Conservation (phyloP, 345 rosid species). For the Eucalyptus victrix region DNA sequence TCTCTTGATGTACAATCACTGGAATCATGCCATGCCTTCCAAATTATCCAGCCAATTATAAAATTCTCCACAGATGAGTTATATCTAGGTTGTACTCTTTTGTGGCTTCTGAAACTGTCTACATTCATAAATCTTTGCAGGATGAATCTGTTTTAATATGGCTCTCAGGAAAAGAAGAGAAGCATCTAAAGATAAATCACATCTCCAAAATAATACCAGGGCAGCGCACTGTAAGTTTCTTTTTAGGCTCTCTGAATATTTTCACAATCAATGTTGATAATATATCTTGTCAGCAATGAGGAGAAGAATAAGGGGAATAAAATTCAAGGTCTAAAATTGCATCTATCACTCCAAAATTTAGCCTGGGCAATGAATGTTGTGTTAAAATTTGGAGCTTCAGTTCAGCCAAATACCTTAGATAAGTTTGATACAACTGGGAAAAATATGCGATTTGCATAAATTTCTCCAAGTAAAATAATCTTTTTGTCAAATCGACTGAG, state of each 20-base stretch:
- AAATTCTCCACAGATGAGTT: background rate
- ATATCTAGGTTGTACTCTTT: background rate
- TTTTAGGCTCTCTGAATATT: background rate
- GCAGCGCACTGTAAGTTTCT: slow-evolving; percentile 65
- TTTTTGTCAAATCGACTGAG: background rate
- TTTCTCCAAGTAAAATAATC: background rate
- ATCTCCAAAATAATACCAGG: slow-evolving; percentile 69
- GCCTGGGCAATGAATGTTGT: background rate
- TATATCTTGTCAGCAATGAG: background rate
- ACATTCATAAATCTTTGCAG: slow-evolving; percentile 9
- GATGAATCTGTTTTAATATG: slow-evolving; percentile 71
- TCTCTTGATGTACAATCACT: background rate
- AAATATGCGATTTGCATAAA: background rate
- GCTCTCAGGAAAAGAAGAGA: slow-evolving; percentile 72
- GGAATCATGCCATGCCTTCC: background rate
- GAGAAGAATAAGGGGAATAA: background rate
- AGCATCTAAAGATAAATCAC: slow-evolving; percentile 55
- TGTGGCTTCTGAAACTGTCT: background rate
- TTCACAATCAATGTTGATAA: background rate
- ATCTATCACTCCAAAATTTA: background rate
- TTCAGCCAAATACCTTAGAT: background rate
- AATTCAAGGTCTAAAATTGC: background rate
- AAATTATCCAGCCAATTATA: background rate
- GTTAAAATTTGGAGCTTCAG: background rate
- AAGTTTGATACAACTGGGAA: background rate